Evolutionary conservation across 192 early-diverging fungal species (phyloP).

Genomic region (Coemansia javaensis): DNA sequence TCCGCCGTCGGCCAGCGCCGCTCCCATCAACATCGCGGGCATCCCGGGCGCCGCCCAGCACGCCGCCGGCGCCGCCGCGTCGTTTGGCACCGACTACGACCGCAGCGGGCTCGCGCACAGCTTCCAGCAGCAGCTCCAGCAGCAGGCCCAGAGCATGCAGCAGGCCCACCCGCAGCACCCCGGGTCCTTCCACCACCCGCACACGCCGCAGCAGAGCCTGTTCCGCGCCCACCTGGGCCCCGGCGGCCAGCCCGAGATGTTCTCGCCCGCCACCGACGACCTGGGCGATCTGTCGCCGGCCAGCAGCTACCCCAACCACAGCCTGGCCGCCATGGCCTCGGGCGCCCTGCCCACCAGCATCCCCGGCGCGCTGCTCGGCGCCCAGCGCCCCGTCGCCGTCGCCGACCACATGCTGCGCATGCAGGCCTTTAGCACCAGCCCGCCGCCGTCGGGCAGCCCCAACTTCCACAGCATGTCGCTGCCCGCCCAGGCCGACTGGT

Average conservation of each 20-base stretch:
- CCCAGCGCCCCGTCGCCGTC: conserved; percentile 19
- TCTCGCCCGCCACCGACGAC: conserved; percentile 36
- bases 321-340: conserved; percentile 35
- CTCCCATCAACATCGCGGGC: conserved; percentile 48
- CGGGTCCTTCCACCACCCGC: conserved; percentile 31
- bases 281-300: conserved; percentile 31
- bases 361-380: conserved; percentile 31
- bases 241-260: conserved; percentile 34
- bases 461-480: conserved; percentile 59
- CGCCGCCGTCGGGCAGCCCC: conserved; percentile 30
- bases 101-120: conserved; percentile 43
- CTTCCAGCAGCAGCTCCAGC: conserved; percentile 51
- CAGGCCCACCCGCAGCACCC: conserved; percentile 41
- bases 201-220: conserved; percentile 26
- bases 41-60: conserved; percentile 17
- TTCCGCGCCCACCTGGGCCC: conserved; percentile 46
- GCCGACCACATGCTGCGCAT: conserved; percentile 41
- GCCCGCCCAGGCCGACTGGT: conserved; percentile 52
- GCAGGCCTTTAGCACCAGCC: conserved; percentile 35
- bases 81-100: conserved; percentile 46
- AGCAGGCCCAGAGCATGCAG: conserved; percentile 46
- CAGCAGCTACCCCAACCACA: conserved; percentile 34
- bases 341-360: conserved; percentile 41
- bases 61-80: conserved; percentile 25
- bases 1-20: conserved; percentile 13